Evolutionary conservation across 306 rosid species (phyloP), one percentile per base, ranked within the genome.

Genomic region (Urtica urens): DNA sequence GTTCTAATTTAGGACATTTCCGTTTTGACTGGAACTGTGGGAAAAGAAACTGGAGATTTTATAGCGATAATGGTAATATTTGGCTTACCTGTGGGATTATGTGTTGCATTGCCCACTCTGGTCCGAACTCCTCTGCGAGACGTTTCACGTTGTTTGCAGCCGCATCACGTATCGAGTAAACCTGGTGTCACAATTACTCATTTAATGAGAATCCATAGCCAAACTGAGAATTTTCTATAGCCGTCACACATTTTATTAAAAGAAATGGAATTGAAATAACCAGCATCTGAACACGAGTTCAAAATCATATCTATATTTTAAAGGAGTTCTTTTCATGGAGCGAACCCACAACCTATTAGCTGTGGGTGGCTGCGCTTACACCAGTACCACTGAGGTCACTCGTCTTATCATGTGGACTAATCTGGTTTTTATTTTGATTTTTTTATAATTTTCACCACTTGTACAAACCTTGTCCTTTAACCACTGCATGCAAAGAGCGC

Each of bases 401-500:
- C n/a, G n/a, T n/a, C n/a, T n/a, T n/a, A n/a, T n/a, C n/a, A n/a
- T n/a, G n/a, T n/a, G n/a, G n/a, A n/a, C n/a, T n/a, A n/a, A n/a
- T n/a, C n/a, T n/a, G n/a, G n/a, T n/a, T n/a, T n/a, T n/a, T n/a
- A n/a, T n/a, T n/a, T n/a, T n/a, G n/a, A n/a, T n/a, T n/a, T n/a
- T n/a, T n/a, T n/a, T n/a, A 49, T 10, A 24, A 15, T 25, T 44
- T 24, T 19, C 7, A 43, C 14, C 38, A 31, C 28, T 19, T 22
- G 28, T 40, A 66, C 87, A 62, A 52, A 85, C 99, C 99, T 92
- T 92, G 58, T 92, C 99, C 66, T 82, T 81, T 58, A 92, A 69
- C 99, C 99, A 92, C 62, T 92, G 99, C 99, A 85, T 92, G 85
- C 99, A 92, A 65, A 92, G 99, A 37, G 85, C 71, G 38, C 99